Conservation (phyloP, 352 stramenopile species). For the Phytophthora sp. region DNA sequence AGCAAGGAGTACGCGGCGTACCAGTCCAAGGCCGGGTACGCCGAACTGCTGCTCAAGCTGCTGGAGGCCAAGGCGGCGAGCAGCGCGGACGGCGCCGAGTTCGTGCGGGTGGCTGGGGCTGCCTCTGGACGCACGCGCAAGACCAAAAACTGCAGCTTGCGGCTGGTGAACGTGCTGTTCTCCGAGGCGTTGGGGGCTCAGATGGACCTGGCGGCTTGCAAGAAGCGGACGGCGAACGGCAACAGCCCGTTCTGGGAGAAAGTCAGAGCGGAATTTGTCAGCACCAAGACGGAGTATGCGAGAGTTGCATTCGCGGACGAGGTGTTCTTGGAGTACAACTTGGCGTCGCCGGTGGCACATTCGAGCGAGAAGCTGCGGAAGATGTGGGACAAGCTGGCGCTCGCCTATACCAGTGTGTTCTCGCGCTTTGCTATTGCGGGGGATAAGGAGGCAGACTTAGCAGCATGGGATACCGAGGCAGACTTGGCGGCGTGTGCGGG, state of each 20-base stretch:
- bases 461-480: background rate
- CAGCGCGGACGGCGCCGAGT: background rate
- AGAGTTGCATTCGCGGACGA: background rate
- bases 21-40: constrained; percentile 14
- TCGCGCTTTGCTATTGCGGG: background rate
- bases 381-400: constrained; percentile 18
- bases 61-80: constrained; percentile 7
- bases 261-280: constrained; percentile 10
- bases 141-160: constrained; percentile 20
- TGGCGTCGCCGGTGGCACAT: constrained; percentile 12
- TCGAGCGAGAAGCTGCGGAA: constrained; percentile 16
- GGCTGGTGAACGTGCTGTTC: constrained; percentile 15
- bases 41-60: constrained; percentile 8
- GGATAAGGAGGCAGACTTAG: background rate
- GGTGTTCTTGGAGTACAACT: constrained; percentile 7
- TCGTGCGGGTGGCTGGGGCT: background rate
- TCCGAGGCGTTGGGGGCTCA: background rate
- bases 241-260: constrained; percentile 9
- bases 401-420: constrained; percentile 9
- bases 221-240: constrained; percentile 2
- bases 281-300: constrained; percentile 7
- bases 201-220: background rate
- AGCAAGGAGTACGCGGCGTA: constrained; percentile 22
- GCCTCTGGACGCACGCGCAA: constrained; percentile 3
- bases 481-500: constrained; percentile 5